These are phyloP conservation scores for Vigna radiata DNA, from an alignment of 306 rosid species.

Conservation along the genomic window DNA sequence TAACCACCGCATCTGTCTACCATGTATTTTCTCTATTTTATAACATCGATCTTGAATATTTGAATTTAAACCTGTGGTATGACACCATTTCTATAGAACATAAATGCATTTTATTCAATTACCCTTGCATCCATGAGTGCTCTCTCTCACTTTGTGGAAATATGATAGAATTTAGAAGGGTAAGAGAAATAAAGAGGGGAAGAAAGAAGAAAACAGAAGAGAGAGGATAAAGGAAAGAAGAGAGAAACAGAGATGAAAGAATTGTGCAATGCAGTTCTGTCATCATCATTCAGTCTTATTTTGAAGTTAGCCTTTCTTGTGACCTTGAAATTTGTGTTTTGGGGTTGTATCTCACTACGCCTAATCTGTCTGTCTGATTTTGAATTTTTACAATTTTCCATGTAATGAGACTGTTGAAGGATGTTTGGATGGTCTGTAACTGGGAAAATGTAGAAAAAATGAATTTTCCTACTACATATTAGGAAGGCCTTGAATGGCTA, in stretches of 20 bases:
- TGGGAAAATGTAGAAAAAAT: background rate
- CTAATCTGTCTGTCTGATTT: slow-evolving; percentile 2
- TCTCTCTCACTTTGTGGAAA: background rate
- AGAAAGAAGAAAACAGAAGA: too few relatives aligned
- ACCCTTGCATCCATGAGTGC: background rate
- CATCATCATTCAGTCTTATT: too few relatives aligned
- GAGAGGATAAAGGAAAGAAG: too few relatives aligned
- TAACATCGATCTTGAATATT: too few relatives aligned
- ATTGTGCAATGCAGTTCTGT: too few relatives aligned
- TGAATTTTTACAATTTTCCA: background rate
- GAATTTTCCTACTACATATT: background rate
- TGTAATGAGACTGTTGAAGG: background rate
- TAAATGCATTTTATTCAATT: background rate
- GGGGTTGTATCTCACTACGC: background rate
- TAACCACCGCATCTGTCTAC: background rate
- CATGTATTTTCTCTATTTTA: too few relatives aligned
- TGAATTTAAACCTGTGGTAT: too few relatives aligned
- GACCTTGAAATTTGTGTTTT: slow-evolving; percentile 2
- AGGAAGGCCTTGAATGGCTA: background rate
- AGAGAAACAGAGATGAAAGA: too few relatives aligned
- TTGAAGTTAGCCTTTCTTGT: background rate
- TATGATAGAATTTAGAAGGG: background rate
- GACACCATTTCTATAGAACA: too few relatives aligned
- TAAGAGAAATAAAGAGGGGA: too few relatives aligned
- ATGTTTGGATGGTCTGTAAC: slow-evolving; percentile 16